These are phyloP conservation scores for Larix sibirica DNA, from an alignment of 83 land plant species.

Conservation along the genomic window DNA sequence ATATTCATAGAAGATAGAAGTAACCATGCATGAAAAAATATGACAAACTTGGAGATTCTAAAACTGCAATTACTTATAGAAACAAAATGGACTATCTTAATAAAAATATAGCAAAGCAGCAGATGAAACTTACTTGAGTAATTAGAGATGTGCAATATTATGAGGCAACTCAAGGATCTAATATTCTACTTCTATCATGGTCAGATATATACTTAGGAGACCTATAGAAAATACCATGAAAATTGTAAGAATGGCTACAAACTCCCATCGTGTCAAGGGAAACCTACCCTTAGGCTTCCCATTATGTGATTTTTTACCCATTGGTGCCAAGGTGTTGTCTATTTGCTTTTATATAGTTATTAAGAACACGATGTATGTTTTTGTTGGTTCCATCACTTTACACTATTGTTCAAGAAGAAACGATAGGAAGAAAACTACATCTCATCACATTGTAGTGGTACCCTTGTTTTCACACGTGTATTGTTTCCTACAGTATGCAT, in stretches of 20 bases:
- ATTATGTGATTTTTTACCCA: background rate
- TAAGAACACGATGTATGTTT: too few species aligned
- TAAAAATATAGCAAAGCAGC: background rate
- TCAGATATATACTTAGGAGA: conserved; percentile 40
- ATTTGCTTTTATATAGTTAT: too few species aligned
- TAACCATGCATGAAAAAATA: background rate
- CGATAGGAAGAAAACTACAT: too few species aligned
- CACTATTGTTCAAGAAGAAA: too few species aligned
- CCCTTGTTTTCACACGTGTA: too few species aligned
- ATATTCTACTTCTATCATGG: conserved; percentile 64
- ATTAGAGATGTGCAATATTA: conserved; percentile 46
- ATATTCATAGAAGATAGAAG: too few species aligned
- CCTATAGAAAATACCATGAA: conserved; percentile 36
- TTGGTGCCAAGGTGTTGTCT: background rate
- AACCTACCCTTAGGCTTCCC: conserved; percentile 18
- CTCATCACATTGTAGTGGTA: too few species aligned
- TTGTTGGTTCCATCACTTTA: too few species aligned
- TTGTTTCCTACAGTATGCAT: too few species aligned
- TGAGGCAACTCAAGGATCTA: conserved; percentile 64
- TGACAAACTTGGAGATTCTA: background rate
- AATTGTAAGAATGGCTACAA: conserved; percentile 32
- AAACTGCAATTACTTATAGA: background rate
- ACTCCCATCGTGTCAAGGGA: conserved; percentile 44
- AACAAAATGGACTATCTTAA: background rate
- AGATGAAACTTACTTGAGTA: conserved; percentile 40